Evolutionary conservation across 163 green algal species (phyloP), one percentile per base, ranked within the genome.

Genomic region (Scenedesmus sp.): DNA sequence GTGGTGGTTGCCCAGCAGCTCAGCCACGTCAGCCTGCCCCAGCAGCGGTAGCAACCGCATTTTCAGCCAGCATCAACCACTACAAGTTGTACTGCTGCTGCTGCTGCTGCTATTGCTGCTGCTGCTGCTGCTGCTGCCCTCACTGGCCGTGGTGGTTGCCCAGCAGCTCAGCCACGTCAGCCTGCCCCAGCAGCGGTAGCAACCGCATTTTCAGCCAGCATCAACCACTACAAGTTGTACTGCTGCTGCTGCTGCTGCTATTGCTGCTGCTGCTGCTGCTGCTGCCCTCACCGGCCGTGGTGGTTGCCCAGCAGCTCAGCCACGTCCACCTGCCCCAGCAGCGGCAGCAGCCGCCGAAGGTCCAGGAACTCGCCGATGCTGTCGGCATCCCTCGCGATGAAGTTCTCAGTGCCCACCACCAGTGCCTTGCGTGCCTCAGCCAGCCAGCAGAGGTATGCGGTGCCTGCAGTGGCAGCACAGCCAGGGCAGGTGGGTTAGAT

Each of bases 321-420:
- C 4, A 95, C 46, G 74, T 96, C 95, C 52, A 97, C 92, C 3
- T 85, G 79, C 2, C 46, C 66, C 76, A 97, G 88, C 93, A 97
- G 93, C 16, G 95, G 94, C 83, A 97, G 91, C 86, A 97, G 87
- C n/a, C 92, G 85, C n/a, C 57, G 57, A 5, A 95, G 91, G 60
- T 93, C 92, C 23, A 94, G 86, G 7, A 96, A 89, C 59, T 97
- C 95, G 7, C 59, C 52, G 26, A 94, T 7, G 15, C 83, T 70
- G 10, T 90, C 86, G 79, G 97, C 96, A 84, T 98, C 96, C 7
- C 92, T 86, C 2, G 95, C 94, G 54, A 98, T 98, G 94, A 98
- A 98, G 62, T 94, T 92, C 2, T 93, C 88, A 62, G 96, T 91
- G 16, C 97, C 94, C 52, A 96, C 92, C 54, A 97, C 90, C 67